phyloP scores from a whole-genome alignment of 495 filamentous ascomycete genomes.

The Astrocystis sublimbata region DNA sequence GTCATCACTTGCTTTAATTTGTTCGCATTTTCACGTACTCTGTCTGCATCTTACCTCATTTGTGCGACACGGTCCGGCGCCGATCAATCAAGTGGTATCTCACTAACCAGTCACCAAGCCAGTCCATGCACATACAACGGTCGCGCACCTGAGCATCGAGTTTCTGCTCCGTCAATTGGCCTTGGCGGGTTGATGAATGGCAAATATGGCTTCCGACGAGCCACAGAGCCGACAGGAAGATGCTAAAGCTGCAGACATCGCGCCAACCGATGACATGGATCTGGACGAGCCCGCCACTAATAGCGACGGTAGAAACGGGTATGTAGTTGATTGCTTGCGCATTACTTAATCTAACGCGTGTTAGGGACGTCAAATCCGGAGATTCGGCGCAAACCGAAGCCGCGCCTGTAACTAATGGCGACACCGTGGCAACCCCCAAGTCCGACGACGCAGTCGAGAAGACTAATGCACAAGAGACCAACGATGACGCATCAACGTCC shows the following conservation, averaged over 20 bases:
- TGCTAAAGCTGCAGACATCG: slow-evolving; percentile 17
- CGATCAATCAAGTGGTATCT: neutral
- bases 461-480: slow-evolving; percentile 20
- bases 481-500: slow-evolving; percentile 17
- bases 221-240: slow-evolving; percentile 23
- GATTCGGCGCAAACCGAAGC: slow-evolving; percentile 29
- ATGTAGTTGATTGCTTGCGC: slow-evolving; percentile 25
- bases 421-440: slow-evolving; percentile 18
- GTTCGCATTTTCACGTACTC: neutral
- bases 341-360: slow-evolving; percentile 9
- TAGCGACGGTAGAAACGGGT: slow-evolving; percentile 25
- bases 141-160: neutral
- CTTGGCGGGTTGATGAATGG: slow-evolving; percentile 21
- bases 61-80: neutral
- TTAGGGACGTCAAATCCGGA: slow-evolving; percentile 28
- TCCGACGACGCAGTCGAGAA: slow-evolving; percentile 17
- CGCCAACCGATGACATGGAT: slow-evolving; percentile 18
- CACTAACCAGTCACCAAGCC: neutral
- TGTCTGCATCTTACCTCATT: neutral
- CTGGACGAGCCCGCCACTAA: slow-evolving; percentile 18
- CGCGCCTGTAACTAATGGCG: slow-evolving; percentile 26
- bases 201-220: slow-evolving; percentile 34
- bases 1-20: too few relatives aligned
- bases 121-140: slow-evolving; percentile 6
- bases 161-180: neutral